Percentiles rank a stretch among this genome's conserved stretches.
Conservation (phyloP, 1,139 yeast species). For the Suhomyces wounanorum region DNA sequence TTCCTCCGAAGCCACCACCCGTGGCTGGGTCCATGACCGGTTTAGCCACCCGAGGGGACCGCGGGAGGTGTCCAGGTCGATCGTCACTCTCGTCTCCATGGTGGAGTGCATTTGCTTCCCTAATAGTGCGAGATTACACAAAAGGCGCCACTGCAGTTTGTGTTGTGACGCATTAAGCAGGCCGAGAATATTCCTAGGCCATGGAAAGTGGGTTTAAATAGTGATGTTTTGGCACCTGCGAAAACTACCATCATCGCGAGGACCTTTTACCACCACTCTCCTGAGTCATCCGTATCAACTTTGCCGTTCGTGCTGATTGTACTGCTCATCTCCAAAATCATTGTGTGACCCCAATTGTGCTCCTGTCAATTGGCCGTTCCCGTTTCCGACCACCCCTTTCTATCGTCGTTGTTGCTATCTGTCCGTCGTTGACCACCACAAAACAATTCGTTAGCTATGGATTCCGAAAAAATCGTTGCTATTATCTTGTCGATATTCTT, state of each 20-base stretch:
- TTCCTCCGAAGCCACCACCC: neutral
- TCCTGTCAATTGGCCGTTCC: neutral
- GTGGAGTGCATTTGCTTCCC: neutral
- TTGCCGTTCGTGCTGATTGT: neutral
- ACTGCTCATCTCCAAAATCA: no score
- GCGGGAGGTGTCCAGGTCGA: neutral
- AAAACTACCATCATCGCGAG: neutral
- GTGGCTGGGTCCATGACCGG: slow-evolving; percentile 3
- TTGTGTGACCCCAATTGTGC: neutral
- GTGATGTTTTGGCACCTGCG: neutral
- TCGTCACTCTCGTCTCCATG: slow-evolving; percentile 3
- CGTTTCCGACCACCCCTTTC: neutral
- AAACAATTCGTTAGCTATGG: slow-evolving; percentile 26
- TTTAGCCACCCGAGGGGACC: slow-evolving; percentile 3
- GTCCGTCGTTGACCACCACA: neutral
- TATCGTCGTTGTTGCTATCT: neutral
- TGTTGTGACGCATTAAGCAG: neutral
- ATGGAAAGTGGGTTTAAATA: neutral
- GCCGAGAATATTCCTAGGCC: slow-evolving; percentile 1
- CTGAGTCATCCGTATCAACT: neutral
- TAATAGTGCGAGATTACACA: slow-evolving; percentile 3
- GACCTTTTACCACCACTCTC: neutral
- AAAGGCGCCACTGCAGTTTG: slow-evolving; percentile 1
- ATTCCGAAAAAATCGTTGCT: slow-evolving; percentile 47
- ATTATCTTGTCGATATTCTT: slow-evolving; percentile 55